Evolutionary conservation across 2,329 filamentous ascomycete species (phyloP).

Genomic region (Cladosporium sp.): DNA sequence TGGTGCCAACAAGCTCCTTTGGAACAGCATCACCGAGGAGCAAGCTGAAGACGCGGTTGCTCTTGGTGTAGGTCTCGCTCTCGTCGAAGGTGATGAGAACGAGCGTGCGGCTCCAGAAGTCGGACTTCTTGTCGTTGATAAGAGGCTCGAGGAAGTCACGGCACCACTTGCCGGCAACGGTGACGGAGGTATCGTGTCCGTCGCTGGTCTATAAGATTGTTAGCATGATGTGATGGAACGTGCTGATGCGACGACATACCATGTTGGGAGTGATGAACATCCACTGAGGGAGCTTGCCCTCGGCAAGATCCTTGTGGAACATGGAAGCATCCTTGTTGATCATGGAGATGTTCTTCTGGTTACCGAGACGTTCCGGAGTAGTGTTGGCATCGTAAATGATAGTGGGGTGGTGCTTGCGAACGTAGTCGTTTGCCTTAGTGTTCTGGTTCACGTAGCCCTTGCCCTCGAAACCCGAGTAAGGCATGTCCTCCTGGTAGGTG

Average conservation of each 20-base stretch:
- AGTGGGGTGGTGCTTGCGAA: slow-evolving; percentile 71
- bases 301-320: slow-evolving; percentile 64
- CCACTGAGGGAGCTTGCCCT: slow-evolving; percentile 65
- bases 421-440: slow-evolving; percentile 68
- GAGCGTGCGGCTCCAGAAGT: slow-evolving; percentile 70
- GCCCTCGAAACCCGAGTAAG: slow-evolving; percentile 70
- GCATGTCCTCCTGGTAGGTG: slow-evolving; percentile 73
- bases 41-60: slow-evolving; percentile 67
- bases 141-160: slow-evolving; percentile 66
- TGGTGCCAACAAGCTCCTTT: slow-evolving; percentile 59
- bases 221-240: neutral
- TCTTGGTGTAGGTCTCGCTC: slow-evolving; percentile 62
- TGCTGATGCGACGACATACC: slow-evolving; percentile 29
- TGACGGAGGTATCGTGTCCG: slow-evolving; percentile 70
- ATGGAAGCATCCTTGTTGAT: slow-evolving; percentile 59
- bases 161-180: slow-evolving; percentile 64
- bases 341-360: slow-evolving; percentile 69
- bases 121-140: slow-evolving; percentile 54
- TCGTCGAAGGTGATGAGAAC: slow-evolving; percentile 77
- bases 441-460: slow-evolving; percentile 58
- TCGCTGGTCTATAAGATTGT: slow-evolving; percentile 44
- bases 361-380: slow-evolving; percentile 55
- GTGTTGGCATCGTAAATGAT: slow-evolving; percentile 63
- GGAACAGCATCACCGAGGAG: slow-evolving; percentile 73
- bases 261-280: slow-evolving; percentile 70